phyloP scores from a whole-genome alignment of 2,329 filamentous ascomycete genomes.

The Exophiala dermatitidis region DNA sequence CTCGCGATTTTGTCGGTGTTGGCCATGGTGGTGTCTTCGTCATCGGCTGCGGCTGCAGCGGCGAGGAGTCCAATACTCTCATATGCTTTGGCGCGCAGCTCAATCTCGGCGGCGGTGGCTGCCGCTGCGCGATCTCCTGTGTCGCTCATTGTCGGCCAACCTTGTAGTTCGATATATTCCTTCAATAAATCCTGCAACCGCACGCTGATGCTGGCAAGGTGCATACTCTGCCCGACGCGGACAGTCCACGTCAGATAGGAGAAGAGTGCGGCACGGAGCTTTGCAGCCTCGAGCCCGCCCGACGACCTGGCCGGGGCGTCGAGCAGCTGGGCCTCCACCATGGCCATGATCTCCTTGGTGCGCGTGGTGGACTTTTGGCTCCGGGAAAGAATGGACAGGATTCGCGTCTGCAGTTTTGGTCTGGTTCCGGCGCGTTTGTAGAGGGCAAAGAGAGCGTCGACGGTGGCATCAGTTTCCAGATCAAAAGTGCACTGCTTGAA shows the following conservation, averaged over 20 bases:
- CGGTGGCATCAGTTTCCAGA: conserved; percentile 59
- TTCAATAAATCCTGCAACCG: conserved; percentile 57
- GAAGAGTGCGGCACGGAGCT: conserved; percentile 75
- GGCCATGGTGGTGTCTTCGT: conserved; percentile 24
- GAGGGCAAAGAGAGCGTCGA: conserved; percentile 61
- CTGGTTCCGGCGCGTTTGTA: conserved; percentile 65
- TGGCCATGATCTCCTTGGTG: conserved; percentile 57
- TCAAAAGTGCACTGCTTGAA: conserved; percentile 66
- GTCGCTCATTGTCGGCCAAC: conserved; percentile 62
- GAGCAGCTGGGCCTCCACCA: conserved; percentile 59
- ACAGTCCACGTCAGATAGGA: conserved; percentile 83
- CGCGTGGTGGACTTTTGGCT: conserved; percentile 67
- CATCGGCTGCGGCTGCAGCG: conserved; percentile 40
- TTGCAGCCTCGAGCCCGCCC: conserved; percentile 62
- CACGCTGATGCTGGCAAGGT: conserved; percentile 59
- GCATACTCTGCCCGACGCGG: conserved; percentile 52
- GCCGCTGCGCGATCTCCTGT: conserved; percentile 45
- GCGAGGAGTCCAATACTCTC: conserved; percentile 82
- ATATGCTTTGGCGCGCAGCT: conserved; percentile 72
- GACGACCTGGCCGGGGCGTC: conserved; percentile 38
- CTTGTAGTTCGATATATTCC: conserved; percentile 69
- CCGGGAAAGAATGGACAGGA: conserved; percentile 68
- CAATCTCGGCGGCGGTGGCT: conserved; percentile 57
- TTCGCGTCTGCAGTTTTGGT: conserved; percentile 67
- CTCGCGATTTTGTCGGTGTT: conserved; percentile 29